Base-by-base conservation (phyloP, 805 yeast genomes). In the Hanseniaspora singularis region DNA sequence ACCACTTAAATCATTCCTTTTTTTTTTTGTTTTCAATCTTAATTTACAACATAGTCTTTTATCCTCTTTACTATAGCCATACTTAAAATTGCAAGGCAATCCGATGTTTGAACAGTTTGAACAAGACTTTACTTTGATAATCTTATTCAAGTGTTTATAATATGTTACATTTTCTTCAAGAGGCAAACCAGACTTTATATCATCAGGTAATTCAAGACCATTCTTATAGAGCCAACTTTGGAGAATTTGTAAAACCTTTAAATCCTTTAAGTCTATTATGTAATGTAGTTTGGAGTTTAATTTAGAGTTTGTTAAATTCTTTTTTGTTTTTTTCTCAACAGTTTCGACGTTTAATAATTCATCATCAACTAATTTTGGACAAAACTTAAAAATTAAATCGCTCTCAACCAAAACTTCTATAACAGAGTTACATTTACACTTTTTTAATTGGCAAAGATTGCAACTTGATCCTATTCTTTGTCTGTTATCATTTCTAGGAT, bases 381-480 rank as follows among this genome's bases (percentile, higher is more conserved):
- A 6, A 20, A 27, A 36, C 11, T 34, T 42, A 22, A 42, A 42
- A 18, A 42, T 9, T 19, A 19, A 16, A 19, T 42, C 46, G 34
- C 26, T 22, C n/a, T 42, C 40, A 7, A 42, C 10, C 24, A 42
- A n/a, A 9, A 42, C 34, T 14, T 42, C 46, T 19, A 42, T 42
- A 11, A 33, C 33, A 3, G 46, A 28, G 34, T 42, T 16, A 28
- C 46, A 42, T 18, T 42, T 42, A 15, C 46, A 42, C 16, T 42
- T 42, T 34, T 42, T 42, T 3, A 34, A 20, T 34, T 42, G 46
- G 15, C 46, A 42, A 19, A 27, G 15, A 27, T 42, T 42, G 19
- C 46, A 42, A 24, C 46, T 42, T 15, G 46, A 42, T 27, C 46
- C 46, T 27, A 19, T 15, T 16, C 46, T 22, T 20, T 42, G 46